Base-by-base conservation (phyloP, 495 filamentous ascomycete genomes). In the Diplogelasinospora grovesii region DNA sequence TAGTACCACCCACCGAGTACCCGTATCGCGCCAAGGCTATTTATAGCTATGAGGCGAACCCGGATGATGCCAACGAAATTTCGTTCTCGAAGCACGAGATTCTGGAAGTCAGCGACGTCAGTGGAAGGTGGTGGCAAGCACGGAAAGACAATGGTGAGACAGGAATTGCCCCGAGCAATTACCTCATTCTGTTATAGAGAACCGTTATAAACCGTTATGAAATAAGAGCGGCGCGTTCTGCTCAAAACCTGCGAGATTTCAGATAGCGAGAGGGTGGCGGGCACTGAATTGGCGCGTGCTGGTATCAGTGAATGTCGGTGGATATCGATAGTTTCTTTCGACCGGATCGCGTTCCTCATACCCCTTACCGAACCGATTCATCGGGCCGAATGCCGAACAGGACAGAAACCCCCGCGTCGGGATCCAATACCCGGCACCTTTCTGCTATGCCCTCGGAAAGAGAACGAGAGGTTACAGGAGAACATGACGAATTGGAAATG, bases 111-210 rank as follows among this genome's bases (percentile, higher is more conserved):
- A 94, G 86, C 30, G 92, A 98, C 53, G 93, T 98, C 41, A 95
- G 87, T 54, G 92, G 92, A 21, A 67, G 92, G 64, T 98, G 92
- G 92, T 98, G 92, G 92, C 92, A 98, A 68, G 92, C 92, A 47
- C 79, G 86, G 68, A 96, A 97, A 68, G 77, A 87, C 59, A 95
- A 65, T 48, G 92, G 92, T 56, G 89, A 96, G 52, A 96, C 92
- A 36, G 92, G 92, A 51, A 95, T 97, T 62, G 92, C 92, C 38
- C 92, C 92, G 14, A 95, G 87, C 48, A 98, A 98, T 68, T 98
- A 98, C 60, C 73, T 98, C 58, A 96, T 97, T 62, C 70, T 98
- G 55, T 78, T 98, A 79, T 98, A 57, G 75, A 79, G 52, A 19
- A 11, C 32, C 25, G 9, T 24, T n/a, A n/a, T n/a, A n/a, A n/a